A percentile compares a stretch with the other conserved stretches of the same genome.
phyloP scores from a whole-genome alignment of 192 early-diverging fungal genomes.

The Coemansia sp. region DNA sequence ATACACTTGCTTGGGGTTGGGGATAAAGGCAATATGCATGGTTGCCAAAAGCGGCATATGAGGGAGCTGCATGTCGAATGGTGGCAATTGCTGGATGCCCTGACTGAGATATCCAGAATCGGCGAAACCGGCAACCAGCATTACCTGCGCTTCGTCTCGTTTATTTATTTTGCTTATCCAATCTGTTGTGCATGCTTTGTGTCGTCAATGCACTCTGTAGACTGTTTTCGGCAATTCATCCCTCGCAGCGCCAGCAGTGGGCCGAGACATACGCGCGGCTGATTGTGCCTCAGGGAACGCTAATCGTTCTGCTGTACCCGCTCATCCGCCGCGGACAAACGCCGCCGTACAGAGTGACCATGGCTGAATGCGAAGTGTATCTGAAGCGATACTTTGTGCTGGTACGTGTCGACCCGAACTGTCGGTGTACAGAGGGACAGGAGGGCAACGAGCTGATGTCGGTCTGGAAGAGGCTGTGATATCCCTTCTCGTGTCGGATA shows the following conservation, averaged over 20 bases:
- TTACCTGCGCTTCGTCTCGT: not conserved
- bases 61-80: not conserved
- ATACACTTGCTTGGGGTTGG: not conserved
- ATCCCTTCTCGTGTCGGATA: no score
- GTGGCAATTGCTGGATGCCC: not conserved
- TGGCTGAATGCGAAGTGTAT: slow-evolving; percentile 43
- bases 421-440: slow-evolving; percentile 41
- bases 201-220: slow-evolving; percentile 16
- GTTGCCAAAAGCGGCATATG: not conserved
- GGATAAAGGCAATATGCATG: slow-evolving; percentile 4
- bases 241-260: slow-evolving; percentile 45
- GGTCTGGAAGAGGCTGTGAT: slow-evolving; percentile 40
- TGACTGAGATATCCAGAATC: not conserved
- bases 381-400: slow-evolving; percentile 51
- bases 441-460: slow-evolving; percentile 50
- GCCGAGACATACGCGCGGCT: slow-evolving; percentile 44
- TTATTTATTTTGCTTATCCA: not conserved
- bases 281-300: slow-evolving; percentile 43
- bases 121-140: not conserved
- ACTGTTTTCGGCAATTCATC: slow-evolving; percentile 44
- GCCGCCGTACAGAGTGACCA: slow-evolving; percentile 41
- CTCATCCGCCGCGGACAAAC: slow-evolving; percentile 35
- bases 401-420: slow-evolving; percentile 47
- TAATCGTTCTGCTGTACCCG: slow-evolving; percentile 46
- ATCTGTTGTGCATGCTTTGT: slow-evolving; percentile 1